Base-by-base conservation (phyloP, 208 protist species). In the Herpetomonas muscarum region DNA sequence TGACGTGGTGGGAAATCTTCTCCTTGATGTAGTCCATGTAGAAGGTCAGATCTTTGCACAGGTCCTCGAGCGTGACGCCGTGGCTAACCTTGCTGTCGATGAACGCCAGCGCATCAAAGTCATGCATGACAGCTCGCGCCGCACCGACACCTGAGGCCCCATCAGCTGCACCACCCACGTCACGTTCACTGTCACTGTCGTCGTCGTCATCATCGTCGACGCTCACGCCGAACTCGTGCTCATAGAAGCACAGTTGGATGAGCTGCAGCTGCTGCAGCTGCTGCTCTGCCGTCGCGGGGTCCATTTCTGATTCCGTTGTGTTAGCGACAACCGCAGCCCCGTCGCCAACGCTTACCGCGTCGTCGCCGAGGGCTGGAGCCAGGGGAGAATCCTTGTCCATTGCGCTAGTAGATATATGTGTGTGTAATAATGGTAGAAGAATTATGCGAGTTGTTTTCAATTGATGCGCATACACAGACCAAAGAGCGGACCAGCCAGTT, bases 221-320 rank as follows among this genome's bases (percentile, higher is more conserved):
- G 0, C 67, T 45, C n/a, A 93, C 78, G 55, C 81, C 87, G 55
- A 94, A 92, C 64, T 94, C 87, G 34, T 90, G 76, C 55, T 94
- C 84, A 34, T 70, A 72, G 64, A 94, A 94, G 62, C 87, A 94
- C 0, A 94, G 67, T 55, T 94, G 79, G 46, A 92, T 81, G 31
- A 94, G 78, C 30, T 87, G 69, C 12, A 94, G 68, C 53, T 76
- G 46, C 4, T 73, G 57, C 24, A 75, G 26, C 50, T 72, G 51
- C 2, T 50, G 12, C 21, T 61, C 25, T 7, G 25, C 34, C 21
- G 44, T 29, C 17, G 32, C 4, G 51, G 3, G 5, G 41, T 45
- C n/a, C 21, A 26, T 3, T 17, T 47, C 41, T 12, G 17, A 5
- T 7, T 44, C 6, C n/a, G 10, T 21, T 19, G 4, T 9, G 32